Evolutionary conservation across 768 basidiomycete species (phyloP).

Genomic region (Trametes maxima): DNA sequence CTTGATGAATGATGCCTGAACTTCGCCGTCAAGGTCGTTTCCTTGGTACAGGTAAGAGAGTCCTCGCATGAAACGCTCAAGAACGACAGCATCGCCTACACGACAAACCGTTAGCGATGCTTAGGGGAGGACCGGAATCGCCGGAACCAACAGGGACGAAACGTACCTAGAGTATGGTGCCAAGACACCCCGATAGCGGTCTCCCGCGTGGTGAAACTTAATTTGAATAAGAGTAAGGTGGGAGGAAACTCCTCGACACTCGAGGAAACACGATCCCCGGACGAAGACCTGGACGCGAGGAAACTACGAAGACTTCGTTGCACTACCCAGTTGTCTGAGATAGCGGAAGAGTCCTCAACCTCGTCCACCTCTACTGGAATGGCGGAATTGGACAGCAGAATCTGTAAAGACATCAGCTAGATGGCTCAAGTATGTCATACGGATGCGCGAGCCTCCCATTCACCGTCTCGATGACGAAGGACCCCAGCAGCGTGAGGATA

Average conservation of each 20-base stretch:
- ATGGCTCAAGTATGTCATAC: too few relatives aligned
- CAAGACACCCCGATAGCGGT: conserved; percentile 38
- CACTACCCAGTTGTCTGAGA: conserved; percentile 9
- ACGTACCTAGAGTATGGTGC: conserved; percentile 38
- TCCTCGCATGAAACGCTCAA: conserved; percentile 34
- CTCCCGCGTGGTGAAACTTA: conserved; percentile 29
- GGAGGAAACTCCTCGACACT: not conserved
- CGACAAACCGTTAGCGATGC: not conserved
- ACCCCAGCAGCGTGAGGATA: conserved; percentile 21
- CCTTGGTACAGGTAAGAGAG: conserved; percentile 37
- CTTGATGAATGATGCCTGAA: conserved; percentile 32
- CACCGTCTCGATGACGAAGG: not conserved
- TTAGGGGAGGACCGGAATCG: not conserved
- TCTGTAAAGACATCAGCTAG: not conserved
- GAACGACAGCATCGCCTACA: conserved; percentile 34
- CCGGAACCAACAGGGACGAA: not conserved
- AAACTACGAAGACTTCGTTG: conserved; percentile 10
- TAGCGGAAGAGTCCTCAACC: not conserved
- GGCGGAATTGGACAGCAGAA: not conserved
- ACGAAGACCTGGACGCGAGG: not conserved
- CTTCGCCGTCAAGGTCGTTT: not conserved
- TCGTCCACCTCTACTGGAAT: conserved; percentile 4
- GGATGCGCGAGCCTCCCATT: conserved; percentile 17
- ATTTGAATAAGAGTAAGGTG: conserved; percentile 30
- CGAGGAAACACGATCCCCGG: not conserved